Evolutionary conservation across 345 rosid genomes (phyloP), one percentile per base, ranked within the genome.

Genomic region (Eucalyptus microcorys): DNA sequence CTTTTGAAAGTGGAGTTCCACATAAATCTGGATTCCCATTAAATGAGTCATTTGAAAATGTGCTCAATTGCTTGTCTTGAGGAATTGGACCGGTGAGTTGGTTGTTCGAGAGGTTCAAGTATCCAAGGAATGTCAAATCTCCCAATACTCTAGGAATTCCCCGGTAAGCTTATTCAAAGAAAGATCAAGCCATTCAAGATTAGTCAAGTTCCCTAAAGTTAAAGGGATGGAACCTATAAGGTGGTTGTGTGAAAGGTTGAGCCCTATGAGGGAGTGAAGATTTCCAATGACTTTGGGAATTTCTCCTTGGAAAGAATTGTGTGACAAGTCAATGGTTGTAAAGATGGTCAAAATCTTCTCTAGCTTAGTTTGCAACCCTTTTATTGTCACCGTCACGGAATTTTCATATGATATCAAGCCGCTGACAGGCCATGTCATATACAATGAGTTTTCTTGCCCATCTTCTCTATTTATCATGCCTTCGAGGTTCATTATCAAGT

Each of bases 351-450:
- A 80, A 49, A 30, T 85, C 53, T n/a, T 88, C 55, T 7, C 27
- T 64, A 64, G 37, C 37, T 30, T 13, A 61, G 1, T n/a, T 0
- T 16, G 15, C 0, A 2, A 0, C 0, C 71, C 71, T 61, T 61
- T 61, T 2, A 30, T 6, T 0, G 2, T 7, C 71, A 30, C 34
- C 0, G 17, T 27, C 34, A 61, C 1, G 1, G 32, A 13, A 61
- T 8, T 53, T 53, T 21, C 59, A 53, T 53, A 53, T 21, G 59
- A 22, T 0, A 0, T 8, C 1, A 0, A 17, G 2, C 1, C 2
- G 4, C 4, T 1, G 4, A 0, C 0, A 52, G 0, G 1, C 10
- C 0, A 0, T 53, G 10, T 26, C 64, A 24, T 57, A 57, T 57
- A 57, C 3, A 26, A 57, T 26, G 64, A 26, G 10, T 24, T 2